Evolutionary conservation across 371 early-diverging fungal genomes (phyloP), one percentile per base, ranked within the genome.

Genomic region (Mucor mucedo): DNA sequence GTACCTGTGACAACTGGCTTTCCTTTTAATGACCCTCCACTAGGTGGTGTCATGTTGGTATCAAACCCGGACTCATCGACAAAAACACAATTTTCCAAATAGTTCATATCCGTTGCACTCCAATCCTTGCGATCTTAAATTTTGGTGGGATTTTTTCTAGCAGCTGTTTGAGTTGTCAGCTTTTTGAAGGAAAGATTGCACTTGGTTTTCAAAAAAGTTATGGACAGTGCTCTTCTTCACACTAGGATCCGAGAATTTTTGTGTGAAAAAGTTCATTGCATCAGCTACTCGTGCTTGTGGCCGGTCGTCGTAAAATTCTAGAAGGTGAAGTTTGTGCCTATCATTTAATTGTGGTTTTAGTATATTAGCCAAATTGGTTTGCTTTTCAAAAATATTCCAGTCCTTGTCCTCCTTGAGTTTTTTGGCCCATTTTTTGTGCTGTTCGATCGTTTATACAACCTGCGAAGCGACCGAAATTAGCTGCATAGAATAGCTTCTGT

Each of bases 131-230:
- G 39, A 38, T 27, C 44, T 30, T 30, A 2, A 30, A 66, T 55
- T 32, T 60, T 56, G 3, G 32, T 33, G 44, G 57, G 21, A 56
- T 35, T 57, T 57, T 66, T 61, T 60, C 66, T 48, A 52, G 56
- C 45, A 44, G 48, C 57, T 35, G 61, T 55, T 28, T 54, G 49
- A 55, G 11, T n/a, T n/a, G 60, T 56, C 11, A 60, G 10, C 29
- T 66, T 60, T 41, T 60, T 66, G 32, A 61, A 56, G 5, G 57
- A 61, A 60, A 60, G 60, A 44, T 66, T 66, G 42, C 56, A 21
- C 21, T 21, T 1, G 1, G 0, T 21, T 21, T 21, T 21, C 21
- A 21, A 21, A 21, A 21, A 21, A 21, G n/a, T 21, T 21, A 21
- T 21, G 21, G 21, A 21, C 21, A 21, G 0, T 21, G 21, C 21